A percentile compares a stretch with the other conserved stretches of the same genome.
Conservation (phyloP, 331 rosid genomes). For the Pyracantha coccinea region DNA sequence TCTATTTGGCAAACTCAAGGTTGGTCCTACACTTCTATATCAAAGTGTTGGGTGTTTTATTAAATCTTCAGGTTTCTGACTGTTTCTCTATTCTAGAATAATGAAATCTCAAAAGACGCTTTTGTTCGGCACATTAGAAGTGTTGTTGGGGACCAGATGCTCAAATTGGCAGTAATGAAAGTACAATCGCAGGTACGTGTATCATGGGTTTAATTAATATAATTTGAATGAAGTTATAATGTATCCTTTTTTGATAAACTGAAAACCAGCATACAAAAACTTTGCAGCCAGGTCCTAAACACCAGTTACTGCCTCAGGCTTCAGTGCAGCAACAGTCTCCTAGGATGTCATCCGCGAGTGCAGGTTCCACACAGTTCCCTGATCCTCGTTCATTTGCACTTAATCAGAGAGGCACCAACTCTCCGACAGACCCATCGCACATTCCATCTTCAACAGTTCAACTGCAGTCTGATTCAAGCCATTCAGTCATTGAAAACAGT, state of each 20-base stretch:
- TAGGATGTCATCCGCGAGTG: slow-evolving; percentile 43
- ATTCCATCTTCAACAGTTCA: slow-evolving; percentile 47
- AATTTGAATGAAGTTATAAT: background rate
- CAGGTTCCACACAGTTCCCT: slow-evolving; percentile 37
- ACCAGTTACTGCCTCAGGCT: slow-evolving; percentile 26
- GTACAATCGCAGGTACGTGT: slow-evolving; percentile 61
- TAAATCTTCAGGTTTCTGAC: background rate
- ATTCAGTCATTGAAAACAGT: slow-evolving; percentile 29
- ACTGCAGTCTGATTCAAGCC: slow-evolving; percentile 26
- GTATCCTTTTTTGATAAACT: slow-evolving; percentile 14
- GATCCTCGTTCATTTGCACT: slow-evolving; percentile 56
- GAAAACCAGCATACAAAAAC: slow-evolving; percentile 12
- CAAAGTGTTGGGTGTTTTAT: background rate
- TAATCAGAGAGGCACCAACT: slow-evolving; percentile 55
- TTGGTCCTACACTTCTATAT: slow-evolving; percentile 17
- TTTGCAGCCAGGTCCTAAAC: slow-evolving; percentile 33
- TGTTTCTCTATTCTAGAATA: slow-evolving; percentile 36
- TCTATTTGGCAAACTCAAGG: slow-evolving; percentile 72
- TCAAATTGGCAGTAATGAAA: slow-evolving; percentile 55
- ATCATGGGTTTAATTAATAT: slow-evolving; percentile 1
- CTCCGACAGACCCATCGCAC: slow-evolving; percentile 39
- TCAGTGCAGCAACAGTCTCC: slow-evolving; percentile 37
- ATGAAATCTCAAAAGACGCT: slow-evolving; percentile 74
- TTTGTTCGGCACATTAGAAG: slow-evolving; percentile 68
- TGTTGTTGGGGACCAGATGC: slow-evolving; percentile 84